Percentiles rank a stretch among this genome's conserved stretches.
phyloP scores from a whole-genome alignment of 2,329 filamentous ascomycete genomes.

The Venturia carpophila region DNA sequence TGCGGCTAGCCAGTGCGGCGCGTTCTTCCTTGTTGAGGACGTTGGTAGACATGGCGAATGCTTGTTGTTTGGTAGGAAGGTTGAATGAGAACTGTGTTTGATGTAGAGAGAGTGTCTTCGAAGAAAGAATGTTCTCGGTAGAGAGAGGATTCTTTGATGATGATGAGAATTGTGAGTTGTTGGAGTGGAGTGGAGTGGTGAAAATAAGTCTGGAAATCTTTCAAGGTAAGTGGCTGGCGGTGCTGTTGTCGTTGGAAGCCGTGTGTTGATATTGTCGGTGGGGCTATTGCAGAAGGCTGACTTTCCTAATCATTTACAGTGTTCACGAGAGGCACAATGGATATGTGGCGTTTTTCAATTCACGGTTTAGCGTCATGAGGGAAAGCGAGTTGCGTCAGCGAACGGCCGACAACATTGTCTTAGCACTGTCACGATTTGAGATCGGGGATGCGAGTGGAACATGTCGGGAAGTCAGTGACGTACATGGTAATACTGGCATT shows the following conservation, averaged over 20 bases:
- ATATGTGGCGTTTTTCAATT: background rate
- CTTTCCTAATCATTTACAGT: background rate
- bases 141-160: background rate
- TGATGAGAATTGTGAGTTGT: background rate
- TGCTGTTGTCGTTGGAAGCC: background rate
- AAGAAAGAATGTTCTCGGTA: background rate
- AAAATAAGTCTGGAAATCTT: background rate
- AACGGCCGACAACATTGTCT: background rate
- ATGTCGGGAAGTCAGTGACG: background rate
- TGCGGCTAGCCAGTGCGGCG: background rate
- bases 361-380: background rate
- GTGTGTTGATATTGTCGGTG: background rate
- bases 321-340: background rate
- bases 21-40: background rate
- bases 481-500: background rate
- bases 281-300: background rate
- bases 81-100: background rate
- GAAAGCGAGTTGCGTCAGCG: background rate
- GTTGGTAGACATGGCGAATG: constrained; percentile 2
- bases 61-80: background rate
- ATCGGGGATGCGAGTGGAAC: background rate
- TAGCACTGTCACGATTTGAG: background rate
- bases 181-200: background rate
- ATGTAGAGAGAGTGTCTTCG: background rate
- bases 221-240: background rate